Base-by-base conservation (phyloP, 1,139 yeast species). In the Hyphopichia khmerensis region DNA sequence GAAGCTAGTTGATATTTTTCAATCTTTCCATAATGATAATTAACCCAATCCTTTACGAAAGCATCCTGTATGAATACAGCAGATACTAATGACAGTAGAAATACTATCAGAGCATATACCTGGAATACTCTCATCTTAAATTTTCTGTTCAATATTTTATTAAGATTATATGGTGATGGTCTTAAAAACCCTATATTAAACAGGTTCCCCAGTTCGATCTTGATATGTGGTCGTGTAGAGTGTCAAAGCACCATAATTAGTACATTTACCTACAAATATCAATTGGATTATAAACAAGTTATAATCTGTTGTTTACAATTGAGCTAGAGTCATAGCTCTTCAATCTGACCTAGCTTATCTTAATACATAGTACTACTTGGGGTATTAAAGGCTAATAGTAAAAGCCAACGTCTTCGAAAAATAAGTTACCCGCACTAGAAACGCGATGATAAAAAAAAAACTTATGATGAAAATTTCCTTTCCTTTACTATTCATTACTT, bases 61-160 rank as follows among this genome's bases (percentile, higher is more conserved):
- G 77, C 76, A 43, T 67, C 68, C 33, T 69, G 72, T 10, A 67
- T 43, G 37, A 62, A 51, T 33, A 69, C 65, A 5, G 56, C 61
- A 16, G 45, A 43, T n/a, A 43, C 49, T 35, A 48, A 18, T 14
- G 45, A 37, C 15, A 41, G 31, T 14, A 40, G 33, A 7, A 43
- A 26, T 19, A 33, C 35, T n/a, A 39, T 15, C 14, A 24, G 5
- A 5, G 21, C 31, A 16, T 24, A 15, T 14, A 35, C 15, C n/a
- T 38, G 34, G 30, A 32, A 23, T 8, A 21, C 8, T 21, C 32
- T 38, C 40, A 38, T 38, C 18, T 18, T 23, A 7, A n/a, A n/a
- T n/a, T n/a, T n/a, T n/a, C n/a, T n/a, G n/a, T n/a, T n/a, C n/a
- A n/a, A n/a, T n/a, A n/a, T n/a, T n/a, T n/a, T n/a, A n/a, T n/a